Evolutionary conservation across 208 protist genomes (phyloP).

Genomic region (Tritrichomonas musculus): DNA sequence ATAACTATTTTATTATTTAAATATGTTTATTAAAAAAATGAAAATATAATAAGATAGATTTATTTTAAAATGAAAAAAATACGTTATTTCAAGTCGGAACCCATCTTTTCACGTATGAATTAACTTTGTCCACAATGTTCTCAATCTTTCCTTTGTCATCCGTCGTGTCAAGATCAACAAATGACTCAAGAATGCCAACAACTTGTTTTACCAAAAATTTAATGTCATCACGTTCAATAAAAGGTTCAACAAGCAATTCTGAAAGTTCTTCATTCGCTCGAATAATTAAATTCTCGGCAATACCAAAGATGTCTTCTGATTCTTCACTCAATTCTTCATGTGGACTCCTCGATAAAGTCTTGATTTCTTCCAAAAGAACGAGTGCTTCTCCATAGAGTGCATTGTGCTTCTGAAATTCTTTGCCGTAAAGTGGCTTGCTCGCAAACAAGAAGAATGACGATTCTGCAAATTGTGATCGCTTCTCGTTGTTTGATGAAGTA

Average conservation of each 20-base stretch:
- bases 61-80: too few relatives aligned
- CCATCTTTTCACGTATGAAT: too few relatives aligned
- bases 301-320: not conserved
- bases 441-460: not conserved
- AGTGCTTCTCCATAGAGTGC: not conserved
- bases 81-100: too few relatives aligned
- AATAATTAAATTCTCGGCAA: not conserved
- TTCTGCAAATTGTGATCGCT: not conserved
- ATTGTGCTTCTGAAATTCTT: not conserved
- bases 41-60: too few relatives aligned
- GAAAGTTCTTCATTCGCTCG: not conserved
- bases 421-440: not conserved
- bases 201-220: not conserved
- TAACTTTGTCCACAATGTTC: too few relatives aligned
- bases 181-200: not conserved
- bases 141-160: not conserved
- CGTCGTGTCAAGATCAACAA: not conserved
- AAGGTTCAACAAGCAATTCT: not conserved
- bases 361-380: not conserved
- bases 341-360: not conserved
- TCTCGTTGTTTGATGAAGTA: not conserved
- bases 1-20: too few relatives aligned
- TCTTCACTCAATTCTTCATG: not conserved
- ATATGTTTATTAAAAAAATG: too few relatives aligned
- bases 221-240: not conserved